Evolutionary conservation across 192 early-diverging fungal species (phyloP), one percentile per base, ranked within the genome.

Genomic region (Backusella psychrophila): DNA sequence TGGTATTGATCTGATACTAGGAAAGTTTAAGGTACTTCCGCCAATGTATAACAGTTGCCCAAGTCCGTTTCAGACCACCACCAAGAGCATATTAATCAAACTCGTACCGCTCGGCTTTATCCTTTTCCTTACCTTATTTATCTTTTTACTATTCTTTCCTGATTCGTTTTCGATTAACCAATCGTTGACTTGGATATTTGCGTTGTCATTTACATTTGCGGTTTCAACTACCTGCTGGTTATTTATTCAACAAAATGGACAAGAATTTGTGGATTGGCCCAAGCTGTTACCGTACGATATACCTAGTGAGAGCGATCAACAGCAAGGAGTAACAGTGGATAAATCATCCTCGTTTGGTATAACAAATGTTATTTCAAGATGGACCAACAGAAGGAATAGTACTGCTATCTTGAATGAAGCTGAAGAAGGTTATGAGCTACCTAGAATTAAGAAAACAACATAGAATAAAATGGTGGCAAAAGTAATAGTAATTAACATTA

Each of bases 1-100:
- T 79, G 91, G 90, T 19, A 93, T 91, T 68, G 95, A 99, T 80
- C 78, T 99, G 39, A 88, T 97, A 72, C 81, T 96, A 52, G 96
- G 96, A 15, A 81, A 79, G 14, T 90, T 87, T 73, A 80, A 83
- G 14, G 84, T 90, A 9, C 71, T 76, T 21, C 26, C 49, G 34
- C 31, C 31, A 21, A 66, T 69, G 6, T 26, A 69, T 71, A 77
- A 71, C 49, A 89, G 89, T 82, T 3, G 66, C 75, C n/a, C 44
- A n/a, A 66, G 38, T 53, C 44, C 74, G 11, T 72, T 70, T 71
- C 8, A 39, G 29, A 36, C 15, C 2, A 38, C 73, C 7, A 59
- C 73, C 11, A 63, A 38, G 26, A 56, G n/a, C 6, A 38, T 35
- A 4, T 11, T 59, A 8, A 73, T 36, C 26, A 44, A 75, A 14